Conservation (phyloP, 495 filamentous ascomycete species). For the Penicillium diatomitis region DNA sequence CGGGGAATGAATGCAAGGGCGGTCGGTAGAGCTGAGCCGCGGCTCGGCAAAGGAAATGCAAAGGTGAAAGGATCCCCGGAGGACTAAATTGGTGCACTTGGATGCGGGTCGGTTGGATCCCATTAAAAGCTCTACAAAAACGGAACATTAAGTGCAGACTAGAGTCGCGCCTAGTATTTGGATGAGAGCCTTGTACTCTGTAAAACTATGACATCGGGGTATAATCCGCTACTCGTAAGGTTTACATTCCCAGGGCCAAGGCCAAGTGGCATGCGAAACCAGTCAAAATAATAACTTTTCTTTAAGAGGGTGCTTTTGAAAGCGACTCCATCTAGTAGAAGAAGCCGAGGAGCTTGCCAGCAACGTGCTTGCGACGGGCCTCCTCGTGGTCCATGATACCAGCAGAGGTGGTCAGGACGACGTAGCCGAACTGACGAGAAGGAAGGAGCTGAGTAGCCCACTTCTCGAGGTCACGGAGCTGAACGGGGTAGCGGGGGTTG, state of each 20-base stretch:
- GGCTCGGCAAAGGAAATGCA: slow-evolving; percentile 1
- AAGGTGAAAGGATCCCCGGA: no score
- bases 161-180: slow-evolving; percentile 17
- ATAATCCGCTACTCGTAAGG: slow-evolving; percentile 22
- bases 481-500: slow-evolving; percentile 96
- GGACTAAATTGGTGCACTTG: no score
- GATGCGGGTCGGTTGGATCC: no score
- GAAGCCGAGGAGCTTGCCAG: slow-evolving; percentile 94
- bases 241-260: slow-evolving; percentile 24
- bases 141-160: slow-evolving; percentile 9
- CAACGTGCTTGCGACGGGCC: slow-evolving; percentile 93
- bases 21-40: slow-evolving; percentile 19
- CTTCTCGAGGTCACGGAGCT: slow-evolving; percentile 93
- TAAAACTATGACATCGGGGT: slow-evolving; percentile 17
- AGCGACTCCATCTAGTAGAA: slow-evolving; percentile 64
- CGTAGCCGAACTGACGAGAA: slow-evolving; percentile 98
- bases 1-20: slow-evolving; percentile 2
- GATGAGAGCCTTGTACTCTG: slow-evolving; percentile 21
- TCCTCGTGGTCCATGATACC: slow-evolving; percentile 99
- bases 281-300: slow-evolving; percentile 28
- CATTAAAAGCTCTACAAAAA: slow-evolving; percentile 1
- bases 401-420: slow-evolving; percentile 95
- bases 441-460: slow-evolving; percentile 98
- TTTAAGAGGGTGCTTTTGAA: slow-evolving; percentile 10
- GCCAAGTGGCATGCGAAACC: slow-evolving; percentile 17